These are phyloP conservation scores for Leccinum aurantiacum DNA, from an alignment of 768 basidiomycete genomes.

Conservation along the genomic window DNA sequence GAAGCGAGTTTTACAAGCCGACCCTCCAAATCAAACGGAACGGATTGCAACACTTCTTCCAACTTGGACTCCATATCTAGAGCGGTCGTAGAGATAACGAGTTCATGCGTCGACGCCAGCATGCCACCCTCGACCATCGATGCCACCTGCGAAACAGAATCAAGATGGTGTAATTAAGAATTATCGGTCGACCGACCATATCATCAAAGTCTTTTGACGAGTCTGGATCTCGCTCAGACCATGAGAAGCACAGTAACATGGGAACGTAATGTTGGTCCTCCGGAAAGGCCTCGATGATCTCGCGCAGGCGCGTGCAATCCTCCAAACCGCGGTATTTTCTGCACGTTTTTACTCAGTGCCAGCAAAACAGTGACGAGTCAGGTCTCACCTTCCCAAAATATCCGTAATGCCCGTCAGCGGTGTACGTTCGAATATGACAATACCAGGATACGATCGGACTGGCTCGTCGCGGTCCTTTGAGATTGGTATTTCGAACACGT, in stretches of 20 bases:
- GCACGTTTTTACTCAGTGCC: slow-evolving; percentile 3
- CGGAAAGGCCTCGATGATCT: slow-evolving; percentile 57
- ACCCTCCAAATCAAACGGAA: slow-evolving; percentile 58
- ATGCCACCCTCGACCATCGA: slow-evolving; percentile 46
- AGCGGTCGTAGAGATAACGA: slow-evolving; percentile 50
- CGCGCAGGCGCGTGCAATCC: slow-evolving; percentile 69
- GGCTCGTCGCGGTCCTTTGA: slow-evolving; percentile 20
- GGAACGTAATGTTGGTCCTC: slow-evolving; percentile 59
- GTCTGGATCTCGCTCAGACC: slow-evolving; percentile 48
- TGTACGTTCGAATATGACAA: slow-evolving; percentile 76
- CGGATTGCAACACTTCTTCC: slow-evolving; percentile 36
- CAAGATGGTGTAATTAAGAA: neutral
- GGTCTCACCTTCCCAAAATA: slow-evolving; percentile 61
- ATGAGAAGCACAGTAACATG: slow-evolving; percentile 58
- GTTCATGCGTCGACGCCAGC: slow-evolving; percentile 42
- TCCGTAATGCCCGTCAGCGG: slow-evolving; percentile 62
- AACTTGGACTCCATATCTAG: slow-evolving; percentile 63
- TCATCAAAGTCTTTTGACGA: slow-evolving; percentile 50
- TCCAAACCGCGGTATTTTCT: slow-evolving; percentile 73
- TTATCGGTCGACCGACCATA: slow-evolving; percentile 48
- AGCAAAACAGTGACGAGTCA: neutral
- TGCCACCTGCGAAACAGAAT: slow-evolving; percentile 41
- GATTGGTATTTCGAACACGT: slow-evolving; percentile 58
- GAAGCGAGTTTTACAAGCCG: slow-evolving; percentile 48
- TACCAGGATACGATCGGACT: slow-evolving; percentile 47